Evolutionary conservation across 1,284 basidiomycete genomes (phyloP), one percentile per base, ranked within the genome.

Genomic region (Ceratobasidium sp.): DNA sequence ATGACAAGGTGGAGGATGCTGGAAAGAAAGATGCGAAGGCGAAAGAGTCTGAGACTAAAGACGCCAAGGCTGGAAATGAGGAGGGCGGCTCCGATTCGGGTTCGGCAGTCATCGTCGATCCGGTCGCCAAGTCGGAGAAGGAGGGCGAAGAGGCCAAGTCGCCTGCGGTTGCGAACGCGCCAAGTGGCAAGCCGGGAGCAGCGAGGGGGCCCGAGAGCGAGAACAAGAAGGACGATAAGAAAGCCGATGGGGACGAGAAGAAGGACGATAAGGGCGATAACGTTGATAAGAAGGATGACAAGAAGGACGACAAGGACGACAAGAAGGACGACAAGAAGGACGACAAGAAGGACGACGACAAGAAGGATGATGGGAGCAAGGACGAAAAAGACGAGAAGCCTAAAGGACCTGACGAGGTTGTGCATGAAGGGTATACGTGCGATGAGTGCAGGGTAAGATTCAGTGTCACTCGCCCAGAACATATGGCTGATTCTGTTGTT

Each of bases 391-490:
- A 41, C 20, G 18, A 23, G 4, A 57, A 57, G 54, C 16, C 30
- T 5, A 64, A 65, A 48, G 52, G 60, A 20, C 59, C 50, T 8
- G 73, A 74, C 33, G 68, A 59, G 23, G 70, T 73, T 1, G 48
- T 54, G 8, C 66, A 68, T 18, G 12, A 54, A 3, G 46, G 35
- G 7, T 76, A 71, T 41, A 41, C 55, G 12, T 80, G 71, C 59
- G 55, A 70, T 35, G 69, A 68, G 27, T 80, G 79, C 62, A 59
- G 59, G 48, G 79, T 77, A 64, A 30, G 79, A 23, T 33, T 20
- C 67, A 48, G 33, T 18, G 10, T 12, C 35, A n/a, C 3, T 4
- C 14, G 23, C 27, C 35, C 33, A 4, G 48, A 27, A 18, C 52
- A 62, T 8, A 16, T 14, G 18, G 30, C 33, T 48, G 12, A 35